phyloP scores from a whole-genome alignment of 768 basidiomycete genomes.

The Lactarius deliciosus region DNA sequence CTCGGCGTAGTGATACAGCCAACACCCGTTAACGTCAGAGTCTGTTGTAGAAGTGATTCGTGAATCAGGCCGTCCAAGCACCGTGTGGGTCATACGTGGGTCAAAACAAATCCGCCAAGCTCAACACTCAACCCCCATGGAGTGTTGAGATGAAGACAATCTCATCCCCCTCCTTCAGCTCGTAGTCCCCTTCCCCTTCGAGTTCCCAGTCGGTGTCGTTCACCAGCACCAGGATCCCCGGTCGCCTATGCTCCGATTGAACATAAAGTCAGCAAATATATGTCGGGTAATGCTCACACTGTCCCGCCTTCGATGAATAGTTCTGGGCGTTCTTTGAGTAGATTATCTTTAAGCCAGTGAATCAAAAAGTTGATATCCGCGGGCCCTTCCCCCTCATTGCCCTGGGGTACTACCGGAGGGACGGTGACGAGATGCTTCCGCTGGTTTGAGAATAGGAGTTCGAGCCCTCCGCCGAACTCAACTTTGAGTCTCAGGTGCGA shows the following conservation, averaged over 20 bases:
- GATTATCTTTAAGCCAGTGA: slow-evolving; percentile 67
- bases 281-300: slow-evolving; percentile 58
- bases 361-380: slow-evolving; percentile 77
- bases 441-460: slow-evolving; percentile 75
- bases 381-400: slow-evolving; percentile 40
- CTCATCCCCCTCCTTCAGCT: slow-evolving; percentile 57
- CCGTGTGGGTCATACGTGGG: neutral
- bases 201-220: slow-evolving; percentile 26
- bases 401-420: slow-evolving; percentile 44
- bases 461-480: slow-evolving; percentile 84
- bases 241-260: slow-evolving; percentile 57
- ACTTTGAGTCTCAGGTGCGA: slow-evolving; percentile 49
- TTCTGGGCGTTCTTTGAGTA: slow-evolving; percentile 83
- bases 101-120: neutral
- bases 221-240: slow-evolving; percentile 94
- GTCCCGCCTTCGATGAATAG: slow-evolving; percentile 86
- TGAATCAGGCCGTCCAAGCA: neutral
- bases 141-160: slow-evolving; percentile 96
- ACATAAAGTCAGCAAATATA: neutral
- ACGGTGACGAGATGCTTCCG: slow-evolving; percentile 58
- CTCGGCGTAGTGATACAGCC: neutral
- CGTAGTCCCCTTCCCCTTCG: slow-evolving; percentile 26
- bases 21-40: neutral
- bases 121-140: slow-evolving; percentile 69
- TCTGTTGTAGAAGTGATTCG: neutral